phyloP scores from a whole-genome alignment of 768 basidiomycete genomes.

The Amanita pallidorosea region DNA sequence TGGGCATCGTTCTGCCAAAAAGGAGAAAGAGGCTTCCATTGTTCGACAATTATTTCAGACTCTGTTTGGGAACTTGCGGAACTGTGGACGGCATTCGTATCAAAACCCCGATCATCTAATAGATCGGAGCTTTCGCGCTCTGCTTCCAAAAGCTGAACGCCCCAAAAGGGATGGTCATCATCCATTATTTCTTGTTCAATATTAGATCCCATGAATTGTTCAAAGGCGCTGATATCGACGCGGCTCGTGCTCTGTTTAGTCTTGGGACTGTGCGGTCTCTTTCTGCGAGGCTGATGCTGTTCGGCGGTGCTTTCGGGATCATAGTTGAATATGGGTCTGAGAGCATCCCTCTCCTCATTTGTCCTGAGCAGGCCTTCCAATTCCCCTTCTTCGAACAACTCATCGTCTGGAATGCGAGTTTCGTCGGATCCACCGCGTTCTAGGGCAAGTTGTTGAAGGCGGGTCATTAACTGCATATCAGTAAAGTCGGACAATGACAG shows the following conservation, averaged over 20 bases:
- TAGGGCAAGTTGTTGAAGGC: slow-evolving; percentile 52
- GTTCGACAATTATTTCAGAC: not conserved
- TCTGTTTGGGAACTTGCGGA: not conserved
- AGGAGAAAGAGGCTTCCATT: slow-evolving; percentile 6
- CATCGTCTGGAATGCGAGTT: slow-evolving; percentile 51
- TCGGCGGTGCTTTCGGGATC: slow-evolving; percentile 12
- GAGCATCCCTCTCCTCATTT: slow-evolving; percentile 36
- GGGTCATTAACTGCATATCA: slow-evolving; percentile 27
- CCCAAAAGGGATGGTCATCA: slow-evolving; percentile 2
- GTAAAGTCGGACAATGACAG: slow-evolving; percentile 21
- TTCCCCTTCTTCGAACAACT: slow-evolving; percentile 62
- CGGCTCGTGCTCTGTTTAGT: not conserved
- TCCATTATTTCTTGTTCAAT: not conserved
- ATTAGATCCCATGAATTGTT: slow-evolving; percentile 4
- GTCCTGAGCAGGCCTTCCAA: slow-evolving; percentile 48
- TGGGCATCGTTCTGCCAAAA: not conserved
- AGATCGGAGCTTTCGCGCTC: slow-evolving; percentile 5
- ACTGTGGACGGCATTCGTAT: not conserved
- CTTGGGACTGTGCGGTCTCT: not conserved
- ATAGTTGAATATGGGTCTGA: slow-evolving; percentile 24
- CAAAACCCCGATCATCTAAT: not conserved
- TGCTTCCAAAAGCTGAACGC: slow-evolving; percentile 5
- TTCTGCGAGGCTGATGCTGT: slow-evolving; percentile 5
- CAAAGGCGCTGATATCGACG: slow-evolving; percentile 3
- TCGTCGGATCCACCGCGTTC: slow-evolving; percentile 46